phyloP scores from a whole-genome alignment of 2,329 filamentous ascomycete species.

The Botrytis squamosa region DNA sequence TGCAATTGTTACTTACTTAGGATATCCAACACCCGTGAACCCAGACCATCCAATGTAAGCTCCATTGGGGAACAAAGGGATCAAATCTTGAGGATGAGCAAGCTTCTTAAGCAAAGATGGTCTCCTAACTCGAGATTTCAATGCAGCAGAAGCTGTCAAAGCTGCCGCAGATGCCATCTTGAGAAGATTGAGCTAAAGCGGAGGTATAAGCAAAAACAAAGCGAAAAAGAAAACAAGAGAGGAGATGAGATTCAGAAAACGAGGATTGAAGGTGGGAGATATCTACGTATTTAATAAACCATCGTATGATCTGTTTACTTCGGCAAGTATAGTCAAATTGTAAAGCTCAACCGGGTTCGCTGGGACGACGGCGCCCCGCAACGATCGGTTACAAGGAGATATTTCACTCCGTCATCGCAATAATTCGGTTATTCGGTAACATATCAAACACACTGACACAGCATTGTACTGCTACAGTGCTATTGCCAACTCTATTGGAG shows the following conservation, averaged over 20 bases:
- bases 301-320: constrained; percentile 10
- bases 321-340: neutral
- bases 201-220: neutral
- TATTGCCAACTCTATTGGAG: neutral
- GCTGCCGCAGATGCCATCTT: constrained; percentile 33
- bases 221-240: neutral
- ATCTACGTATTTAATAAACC: constrained; percentile 14
- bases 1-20: constrained; percentile 59
- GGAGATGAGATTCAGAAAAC: neutral
- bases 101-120: constrained; percentile 80
- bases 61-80: constrained; percentile 78
- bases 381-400: constrained; percentile 16
- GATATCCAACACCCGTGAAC: constrained; percentile 87
- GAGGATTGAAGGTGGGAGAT: neutral
- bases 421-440: constrained; percentile 20
- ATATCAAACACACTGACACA: neutral
- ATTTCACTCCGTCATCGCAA: constrained; percentile 17
- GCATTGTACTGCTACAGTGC: neutral
- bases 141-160: constrained; percentile 46
- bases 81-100: constrained; percentile 73
- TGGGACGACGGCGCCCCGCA: neutral
- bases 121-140: constrained; percentile 73
- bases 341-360: neutral
- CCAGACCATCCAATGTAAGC: constrained; percentile 90
- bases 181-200: neutral